phyloP scores from a whole-genome alignment of 306 rosid genomes.

The Castanea crenata region DNA sequence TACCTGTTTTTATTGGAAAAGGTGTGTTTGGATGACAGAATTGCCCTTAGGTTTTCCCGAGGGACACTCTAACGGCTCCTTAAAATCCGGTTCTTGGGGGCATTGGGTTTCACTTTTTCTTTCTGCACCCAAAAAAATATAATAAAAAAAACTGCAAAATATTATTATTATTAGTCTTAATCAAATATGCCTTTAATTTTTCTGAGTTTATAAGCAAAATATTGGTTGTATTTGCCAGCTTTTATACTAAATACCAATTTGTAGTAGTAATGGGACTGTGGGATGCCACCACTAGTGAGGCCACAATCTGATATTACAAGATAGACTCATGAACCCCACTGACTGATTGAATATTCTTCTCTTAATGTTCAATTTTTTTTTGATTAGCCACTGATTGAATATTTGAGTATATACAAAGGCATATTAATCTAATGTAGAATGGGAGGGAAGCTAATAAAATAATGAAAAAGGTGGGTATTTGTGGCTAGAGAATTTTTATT shows the following conservation, averaged over 20 bases:
- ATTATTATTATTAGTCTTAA: not conserved
- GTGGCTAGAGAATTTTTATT: not conserved
- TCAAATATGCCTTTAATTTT: not conserved
- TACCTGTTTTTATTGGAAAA: slow-evolving; percentile 24
- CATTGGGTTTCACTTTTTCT: not conserved
- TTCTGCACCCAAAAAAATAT: not conserved
- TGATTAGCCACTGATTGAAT: slow-evolving; percentile 6
- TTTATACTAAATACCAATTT: not conserved
- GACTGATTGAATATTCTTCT: slow-evolving; percentile 1
- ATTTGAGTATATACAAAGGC: not conserved
- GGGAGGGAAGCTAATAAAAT: not conserved
- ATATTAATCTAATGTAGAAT: not conserved
- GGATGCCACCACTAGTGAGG: not conserved
- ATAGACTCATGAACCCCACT: not conserved
- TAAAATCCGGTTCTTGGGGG: slow-evolving; percentile 22
- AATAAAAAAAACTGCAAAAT: not conserved
- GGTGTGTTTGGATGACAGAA: slow-evolving; percentile 27
- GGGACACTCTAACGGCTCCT: slow-evolving; percentile 51
- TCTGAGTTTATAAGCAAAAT: too few species aligned
- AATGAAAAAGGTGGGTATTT: not conserved
- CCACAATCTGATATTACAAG: not conserved
- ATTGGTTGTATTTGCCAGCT: too few species aligned
- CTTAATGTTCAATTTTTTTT: not conserved
- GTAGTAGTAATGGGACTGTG: not conserved
- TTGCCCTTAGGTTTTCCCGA: slow-evolving; percentile 37